Conservation (phyloP, 768 basidiomycete species). For the Podaxis sp. region DNA sequence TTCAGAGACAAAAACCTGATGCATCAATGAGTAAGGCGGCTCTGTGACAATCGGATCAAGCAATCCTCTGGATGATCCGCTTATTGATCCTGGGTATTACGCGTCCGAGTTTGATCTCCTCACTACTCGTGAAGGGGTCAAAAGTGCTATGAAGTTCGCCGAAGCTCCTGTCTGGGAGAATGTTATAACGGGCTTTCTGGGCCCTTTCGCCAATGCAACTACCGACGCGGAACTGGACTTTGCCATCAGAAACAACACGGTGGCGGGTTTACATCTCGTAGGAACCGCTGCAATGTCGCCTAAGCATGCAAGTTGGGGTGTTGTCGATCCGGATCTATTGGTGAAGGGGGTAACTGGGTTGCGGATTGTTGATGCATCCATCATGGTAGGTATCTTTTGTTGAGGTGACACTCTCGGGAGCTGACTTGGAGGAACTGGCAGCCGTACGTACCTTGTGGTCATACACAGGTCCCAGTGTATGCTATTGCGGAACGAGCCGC, state of each 20-base stretch:
- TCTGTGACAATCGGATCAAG: slow-evolving; percentile 16
- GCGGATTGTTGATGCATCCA: slow-evolving; percentile 35
- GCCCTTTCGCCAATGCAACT: slow-evolving; percentile 9
- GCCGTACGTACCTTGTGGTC: slow-evolving; percentile 14
- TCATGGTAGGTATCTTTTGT: slow-evolving; percentile 21
- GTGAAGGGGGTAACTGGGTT: slow-evolving; percentile 31
- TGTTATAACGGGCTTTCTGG: slow-evolving; percentile 12
- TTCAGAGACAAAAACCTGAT: not conserved
- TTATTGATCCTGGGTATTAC: slow-evolving; percentile 15
- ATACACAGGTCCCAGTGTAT: slow-evolving; percentile 14
- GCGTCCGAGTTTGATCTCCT: slow-evolving; percentile 12
- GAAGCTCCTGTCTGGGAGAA: slow-evolving; percentile 16
- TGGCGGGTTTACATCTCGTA: slow-evolving; percentile 26
- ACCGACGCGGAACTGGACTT: slow-evolving; percentile 10
- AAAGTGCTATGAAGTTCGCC: slow-evolving; percentile 16
- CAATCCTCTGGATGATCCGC: slow-evolving; percentile 22
- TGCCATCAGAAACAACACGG: slow-evolving; percentile 17
- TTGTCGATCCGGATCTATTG: slow-evolving; percentile 31
- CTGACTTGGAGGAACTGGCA: not conserved
- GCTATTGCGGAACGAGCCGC: slow-evolving; percentile 15
- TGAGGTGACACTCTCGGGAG: not conserved
- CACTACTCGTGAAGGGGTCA: slow-evolving; percentile 17
- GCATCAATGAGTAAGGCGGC: slow-evolving; percentile 12
- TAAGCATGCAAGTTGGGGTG: slow-evolving; percentile 22
- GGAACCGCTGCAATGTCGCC: slow-evolving; percentile 30